Evolutionary conservation across 2,329 filamentous ascomycete genomes (phyloP).

Genomic region (Periconia digitata): DNA sequence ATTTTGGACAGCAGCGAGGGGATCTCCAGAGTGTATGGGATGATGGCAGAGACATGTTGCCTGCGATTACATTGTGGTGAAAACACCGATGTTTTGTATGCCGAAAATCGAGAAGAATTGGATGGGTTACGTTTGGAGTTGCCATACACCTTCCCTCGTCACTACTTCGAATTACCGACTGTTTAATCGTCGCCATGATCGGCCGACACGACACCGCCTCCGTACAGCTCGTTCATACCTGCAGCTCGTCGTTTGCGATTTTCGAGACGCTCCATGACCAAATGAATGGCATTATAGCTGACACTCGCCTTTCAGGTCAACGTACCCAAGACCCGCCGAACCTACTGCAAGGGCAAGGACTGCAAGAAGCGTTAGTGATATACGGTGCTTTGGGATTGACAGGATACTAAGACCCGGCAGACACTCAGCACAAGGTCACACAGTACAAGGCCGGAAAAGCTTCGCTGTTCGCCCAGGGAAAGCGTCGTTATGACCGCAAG

Average conservation of each 20-base stretch:
- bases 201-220: neutral
- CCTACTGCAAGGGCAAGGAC: slow-evolving; percentile 95
- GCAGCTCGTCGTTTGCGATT: slow-evolving; percentile 9
- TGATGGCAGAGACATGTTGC: neutral
- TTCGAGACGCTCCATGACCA: neutral
- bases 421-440: slow-evolving; percentile 84
- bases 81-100: neutral
- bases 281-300: slow-evolving; percentile 10
- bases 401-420: slow-evolving; percentile 33
- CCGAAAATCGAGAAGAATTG: neutral
- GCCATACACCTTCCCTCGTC: neutral
- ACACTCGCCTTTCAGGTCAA: slow-evolving; percentile 70
- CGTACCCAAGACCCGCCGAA: slow-evolving; percentile 96
- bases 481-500: slow-evolving; percentile 90
- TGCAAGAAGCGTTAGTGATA: slow-evolving; percentile 63
- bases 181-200: too few relatives aligned
- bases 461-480: slow-evolving; percentile 96
- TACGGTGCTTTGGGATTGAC: neutral
- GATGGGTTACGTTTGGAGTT: neutral
- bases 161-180: too few relatives aligned
- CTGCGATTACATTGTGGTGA: neutral
- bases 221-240: slow-evolving; percentile 17
- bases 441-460: slow-evolving; percentile 98
- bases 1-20: neutral
- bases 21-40: neutral